phyloP scores from a whole-genome alignment of 2,329 filamentous ascomycete species.

The Clarireedia homoeocarpa region DNA sequence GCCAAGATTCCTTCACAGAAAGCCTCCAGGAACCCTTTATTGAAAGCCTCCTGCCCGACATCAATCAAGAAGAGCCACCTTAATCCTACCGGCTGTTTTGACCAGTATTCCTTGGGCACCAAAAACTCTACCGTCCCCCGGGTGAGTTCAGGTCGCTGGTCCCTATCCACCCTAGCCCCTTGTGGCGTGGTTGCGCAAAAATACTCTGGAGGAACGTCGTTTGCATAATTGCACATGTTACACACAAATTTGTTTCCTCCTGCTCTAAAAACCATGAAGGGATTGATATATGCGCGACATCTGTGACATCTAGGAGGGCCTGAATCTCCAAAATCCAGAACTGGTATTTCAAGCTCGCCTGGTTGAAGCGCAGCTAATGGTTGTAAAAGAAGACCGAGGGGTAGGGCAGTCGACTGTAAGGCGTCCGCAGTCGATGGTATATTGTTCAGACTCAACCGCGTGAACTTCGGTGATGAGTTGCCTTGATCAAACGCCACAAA shows the following conservation, averaged over 20 bases:
- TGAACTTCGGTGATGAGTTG: constrained; percentile 91
- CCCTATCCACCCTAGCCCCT: constrained; percentile 78
- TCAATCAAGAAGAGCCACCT: constrained; percentile 90
- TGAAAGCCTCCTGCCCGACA: constrained; percentile 83
- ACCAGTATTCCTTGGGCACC: constrained; percentile 98
- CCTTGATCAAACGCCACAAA: constrained; percentile 95
- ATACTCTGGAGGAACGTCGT: constrained; percentile 87
- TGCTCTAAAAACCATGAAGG: constrained; percentile 94
- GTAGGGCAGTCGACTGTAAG: constrained; percentile 70
- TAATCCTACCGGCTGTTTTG: constrained; percentile 81
- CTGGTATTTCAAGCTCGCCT: constrained; percentile 80
- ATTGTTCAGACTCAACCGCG: constrained; percentile 85
- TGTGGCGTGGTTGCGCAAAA: constrained; percentile 85
- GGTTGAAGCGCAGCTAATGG: constrained; percentile 76
- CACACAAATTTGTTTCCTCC: constrained; percentile 96
- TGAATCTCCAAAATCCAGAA: constrained; percentile 87
- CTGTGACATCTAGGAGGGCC: constrained; percentile 87
- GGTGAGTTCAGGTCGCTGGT: constrained; percentile 82
- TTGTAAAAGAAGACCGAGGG: constrained; percentile 81
- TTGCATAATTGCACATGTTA: constrained; percentile 96
- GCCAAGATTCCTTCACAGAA: constrained; percentile 84
- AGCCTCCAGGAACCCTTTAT: constrained; percentile 82
- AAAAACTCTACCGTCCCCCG: constrained; percentile 92
- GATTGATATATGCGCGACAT: constrained; percentile 95
- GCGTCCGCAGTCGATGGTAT: constrained; percentile 80